Evolutionary conservation across 176 grass and related monocot species (phyloP), one percentile per base, ranked within the genome.

Genomic region (Echinochloa phyllopogon): DNA sequence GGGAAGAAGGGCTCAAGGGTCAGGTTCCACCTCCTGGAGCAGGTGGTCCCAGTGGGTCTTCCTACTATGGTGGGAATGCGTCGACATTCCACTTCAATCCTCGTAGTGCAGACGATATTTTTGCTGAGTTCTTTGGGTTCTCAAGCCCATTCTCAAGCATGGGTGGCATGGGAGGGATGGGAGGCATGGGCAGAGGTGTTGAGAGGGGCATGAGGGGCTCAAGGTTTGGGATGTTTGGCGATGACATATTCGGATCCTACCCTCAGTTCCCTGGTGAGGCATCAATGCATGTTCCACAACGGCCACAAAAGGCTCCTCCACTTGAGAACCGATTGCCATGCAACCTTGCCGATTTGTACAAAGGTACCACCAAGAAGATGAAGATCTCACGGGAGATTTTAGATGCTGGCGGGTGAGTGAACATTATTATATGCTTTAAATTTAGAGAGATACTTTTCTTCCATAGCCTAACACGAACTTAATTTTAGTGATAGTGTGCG

Each of bases 351-450:
- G 94, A 97, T 64, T 64, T 97, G 83, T 97, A 97, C 65, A 94
- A 92, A 79, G 94, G 94, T 50, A 84, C 73, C 25, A 89, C 90
- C 24, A 94, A 88, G 81, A 97, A 94, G 86, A 97, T 97, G 94
- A 97, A 94, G 84, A 97, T 97, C 53, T 97, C 94, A 13, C 88
- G 94, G 64, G 90, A 97, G 77, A 87, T 94, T 69, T 72, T 90
- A 29, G 94, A 94, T 84, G 55, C 86, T 33, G 73, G 75, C 43
- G 88, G 94, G 94, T 97, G 65, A 88, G 83, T 81, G 41, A 68
- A 14, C 61, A 68, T 69, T 81, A 20, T 50, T 62, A 48, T 29
- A 8, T 55, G 6, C 3, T 77, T 86, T 76, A 23, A 51, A 76
- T 20, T 75, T 57, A 18, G 45, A 67, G 37, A 33, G 45, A 67